Percentiles rank a stretch among this genome's conserved stretches.
Conservation (phyloP, 192 early-diverging fungal species). For the Linnemannia hyalina region DNA sequence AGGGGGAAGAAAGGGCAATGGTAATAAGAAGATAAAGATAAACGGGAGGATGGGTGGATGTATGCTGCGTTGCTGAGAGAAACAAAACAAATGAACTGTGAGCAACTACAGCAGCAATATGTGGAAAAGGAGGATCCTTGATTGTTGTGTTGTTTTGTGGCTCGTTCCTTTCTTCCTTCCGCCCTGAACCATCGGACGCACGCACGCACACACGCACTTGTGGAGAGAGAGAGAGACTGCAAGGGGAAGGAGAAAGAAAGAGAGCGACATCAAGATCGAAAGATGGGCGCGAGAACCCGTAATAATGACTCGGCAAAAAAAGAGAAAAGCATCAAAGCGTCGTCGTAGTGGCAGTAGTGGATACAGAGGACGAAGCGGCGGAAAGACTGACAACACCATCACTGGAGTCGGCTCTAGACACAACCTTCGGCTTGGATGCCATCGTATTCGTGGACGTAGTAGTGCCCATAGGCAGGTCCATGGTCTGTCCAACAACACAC, state of each 20-base stretch:
- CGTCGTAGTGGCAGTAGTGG: not conserved
- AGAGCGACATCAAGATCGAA: not conserved
- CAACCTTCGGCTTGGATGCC: not conserved
- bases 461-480: not conserved
- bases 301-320: not conserved
- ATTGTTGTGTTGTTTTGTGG: not conserved
- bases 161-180: not conserved
- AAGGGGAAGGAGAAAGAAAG: not conserved
- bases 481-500: slow-evolving; percentile 24
- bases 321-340: not conserved
- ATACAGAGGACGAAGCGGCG: not conserved
- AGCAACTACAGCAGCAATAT: not conserved
- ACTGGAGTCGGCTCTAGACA: not conserved
- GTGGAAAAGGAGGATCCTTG: not conserved
- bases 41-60: not conserved
- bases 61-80: not conserved
- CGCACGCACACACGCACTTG: not conserved
- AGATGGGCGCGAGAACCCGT: not conserved
- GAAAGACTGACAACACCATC: slow-evolving; percentile 22
- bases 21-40: not conserved
- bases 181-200: not conserved
- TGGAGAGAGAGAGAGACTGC: not conserved
- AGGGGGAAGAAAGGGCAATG: not conserved
- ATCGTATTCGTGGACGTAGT: not conserved
- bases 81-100: not conserved